Percentiles rank a stretch among this genome's conserved stretches.
phyloP scores from a whole-genome alignment of 164 flowering plant species.

The Nymphaea thermarum region DNA sequence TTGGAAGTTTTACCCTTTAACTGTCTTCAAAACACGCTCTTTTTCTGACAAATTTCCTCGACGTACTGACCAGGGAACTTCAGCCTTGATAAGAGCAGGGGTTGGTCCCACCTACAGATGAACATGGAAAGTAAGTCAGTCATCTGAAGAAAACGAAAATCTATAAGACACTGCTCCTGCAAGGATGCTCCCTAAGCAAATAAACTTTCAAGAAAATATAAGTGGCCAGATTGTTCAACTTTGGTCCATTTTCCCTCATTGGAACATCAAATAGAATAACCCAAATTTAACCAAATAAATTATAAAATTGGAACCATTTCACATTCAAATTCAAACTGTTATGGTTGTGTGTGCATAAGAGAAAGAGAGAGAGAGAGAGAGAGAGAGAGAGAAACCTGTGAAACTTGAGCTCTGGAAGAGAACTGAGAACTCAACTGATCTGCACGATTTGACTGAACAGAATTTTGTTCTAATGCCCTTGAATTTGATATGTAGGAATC shows the following conservation, averaged over 20 bases:
- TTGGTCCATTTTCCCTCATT: too few species aligned
- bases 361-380: background rate
- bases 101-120: conserved; percentile 45
- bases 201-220: too few species aligned
- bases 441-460: conserved; percentile 35
- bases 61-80: conserved; percentile 81
- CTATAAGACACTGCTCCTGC: background rate
- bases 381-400: conserved; percentile 6
- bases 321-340: too few species aligned
- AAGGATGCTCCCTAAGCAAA: too few species aligned
- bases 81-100: conserved; percentile 64
- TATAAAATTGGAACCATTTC: too few species aligned
- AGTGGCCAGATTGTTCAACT: too few species aligned
- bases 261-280: too few species aligned
- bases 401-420: conserved; percentile 35
- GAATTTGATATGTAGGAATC: conserved; percentile 17
- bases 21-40: conserved; percentile 78
- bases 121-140: background rate
- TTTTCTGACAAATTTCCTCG: conserved; percentile 65
- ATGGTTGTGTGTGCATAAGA: too few species aligned
- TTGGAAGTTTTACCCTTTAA: conserved; percentile 64
- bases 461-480: conserved; percentile 38
- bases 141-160: background rate
- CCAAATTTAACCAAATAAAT: too few species aligned
- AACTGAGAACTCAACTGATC: conserved; percentile 51